Evolutionary conservation across 495 filamentous ascomycete genomes (phyloP), one percentile per base, ranked within the genome.

Genomic region (Xylona heveae): DNA sequence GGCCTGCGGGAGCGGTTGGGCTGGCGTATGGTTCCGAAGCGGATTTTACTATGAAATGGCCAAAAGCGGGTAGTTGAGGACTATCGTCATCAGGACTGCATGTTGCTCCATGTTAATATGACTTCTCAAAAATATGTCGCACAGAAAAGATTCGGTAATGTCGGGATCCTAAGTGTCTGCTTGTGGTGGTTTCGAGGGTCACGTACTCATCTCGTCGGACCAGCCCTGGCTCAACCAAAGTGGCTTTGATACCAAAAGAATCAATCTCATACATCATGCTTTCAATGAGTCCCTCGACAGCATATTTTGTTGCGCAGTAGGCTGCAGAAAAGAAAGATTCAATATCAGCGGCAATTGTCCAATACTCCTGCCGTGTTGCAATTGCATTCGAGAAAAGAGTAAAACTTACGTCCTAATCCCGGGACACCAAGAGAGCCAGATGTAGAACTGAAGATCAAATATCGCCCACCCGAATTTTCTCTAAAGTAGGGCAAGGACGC

Each of bases 291-390:
- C 88, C 88, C 45, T 97, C 88, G 6, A 91, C 77, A 0, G 88
- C 88, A 48, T 92, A 94, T 48, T 95, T 97, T 1, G 81, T 90
- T 0, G 88, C 88, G 50, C 88, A 92, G 46, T 92, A 95, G 0
- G 84, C 14, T 31, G 16, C 19, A 16, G 8, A 16, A 30, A 16
- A 9, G 2, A n/a, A 19, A 19, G 2, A 19, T 19, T 31, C 14
- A 4, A 17, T 16, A 13, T 3, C 10, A 31, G 7, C 1, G 22
- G 15, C 17, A 2, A 30, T 28, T 30, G 28, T 10, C 17, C 15
- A 15, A 4, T 12, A 12, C 9, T 30, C 20, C 12, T 6, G 28
- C 6, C 7, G 5, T 13, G 20, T 6, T 10, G 17, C 2, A 10
- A 30, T 17, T 3, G 28, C 7, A 25, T 24, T 7, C 14, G 16